Evolutionary conservation across 495 filamentous ascomycete species (phyloP), one percentile per base, ranked within the genome.

Genomic region (Penicillium paradoxum): DNA sequence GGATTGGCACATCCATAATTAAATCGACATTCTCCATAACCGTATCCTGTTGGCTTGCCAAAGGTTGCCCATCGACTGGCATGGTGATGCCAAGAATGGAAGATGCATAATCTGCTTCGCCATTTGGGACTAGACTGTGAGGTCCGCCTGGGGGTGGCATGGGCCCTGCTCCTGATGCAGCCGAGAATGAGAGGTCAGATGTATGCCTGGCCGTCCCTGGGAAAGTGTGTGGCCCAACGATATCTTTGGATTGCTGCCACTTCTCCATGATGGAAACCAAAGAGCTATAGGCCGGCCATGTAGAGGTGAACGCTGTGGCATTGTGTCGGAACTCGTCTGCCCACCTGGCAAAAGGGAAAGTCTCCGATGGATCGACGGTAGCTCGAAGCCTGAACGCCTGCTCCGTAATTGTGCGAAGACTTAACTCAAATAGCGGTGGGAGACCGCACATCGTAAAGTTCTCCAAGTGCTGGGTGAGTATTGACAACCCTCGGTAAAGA

Each of bases 381-480:
- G 67, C 63, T 15, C 65, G 68, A 32, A 74, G 49, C 6, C 60
- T 58, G 14, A 67, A 64, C 2, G 71, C 70, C 27, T 74, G 67
- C 41, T 75, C 67, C 2, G 63, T 54, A 6, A 76, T 73, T 5
- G 71, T 74, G 6, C 68, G 70, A 21, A 77, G 47, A 8, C 63
- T 58, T 15, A 71, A 60, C 47, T 77, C 74, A 19, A 78, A 78
- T 4, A 77, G 58, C 0, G 77, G 77, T 5, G 77, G 75, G 1
- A 79, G 57, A 37, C 72, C 73, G 33, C 76, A 75, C 29, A 73
- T 64, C 9, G 67, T 63, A 51, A 78, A 80, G 25, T 73, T 75
- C 5, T 75, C 69, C 32, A 76, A 58, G 57, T 79, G 75, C 22
- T 76, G 71, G 14, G 69, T 67, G n/a, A 79, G 34, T 54, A 78